Conservation (phyloP, 2,329 filamentous ascomycete species). For the Ceratocystis cubensis region DNA sequence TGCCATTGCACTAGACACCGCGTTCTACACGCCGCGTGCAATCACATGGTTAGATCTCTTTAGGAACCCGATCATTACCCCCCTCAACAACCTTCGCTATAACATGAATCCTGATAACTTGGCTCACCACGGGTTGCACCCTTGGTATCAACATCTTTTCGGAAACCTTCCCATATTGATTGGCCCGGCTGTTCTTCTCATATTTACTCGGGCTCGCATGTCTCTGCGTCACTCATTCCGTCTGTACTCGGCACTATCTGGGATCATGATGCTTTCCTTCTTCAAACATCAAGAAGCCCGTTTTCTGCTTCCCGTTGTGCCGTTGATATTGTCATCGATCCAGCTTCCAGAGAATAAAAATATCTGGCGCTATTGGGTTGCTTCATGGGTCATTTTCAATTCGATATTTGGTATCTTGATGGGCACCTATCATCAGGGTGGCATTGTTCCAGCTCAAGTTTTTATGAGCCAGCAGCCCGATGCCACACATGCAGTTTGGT, state of each 20-base stretch:
- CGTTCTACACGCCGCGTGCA: conserved; percentile 58
- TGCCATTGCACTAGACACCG: conserved; percentile 72
- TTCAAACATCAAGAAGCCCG: conserved; percentile 73
- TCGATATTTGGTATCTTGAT: conserved; percentile 54
- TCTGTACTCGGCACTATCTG: conserved; percentile 62
- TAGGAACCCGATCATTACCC: conserved; percentile 56
- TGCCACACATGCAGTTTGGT: conserved; percentile 62
- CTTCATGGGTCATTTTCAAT: conserved; percentile 58
- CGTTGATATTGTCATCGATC: conserved; percentile 63
- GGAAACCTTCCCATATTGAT: conserved; percentile 60
- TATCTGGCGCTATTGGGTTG: conserved; percentile 43
- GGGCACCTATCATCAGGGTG: conserved; percentile 73
- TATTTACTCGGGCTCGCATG: conserved; percentile 45
- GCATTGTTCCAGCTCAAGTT: conserved; percentile 61
- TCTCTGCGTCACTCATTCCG: conserved; percentile 48
- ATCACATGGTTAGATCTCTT: conserved; percentile 54
- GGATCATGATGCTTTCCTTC: conserved; percentile 55
- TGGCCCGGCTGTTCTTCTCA: conserved; percentile 52
- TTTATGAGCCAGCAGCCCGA: conserved; percentile 59
- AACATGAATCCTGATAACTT: conserved; percentile 60
- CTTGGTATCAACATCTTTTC: conserved; percentile 63
- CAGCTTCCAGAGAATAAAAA: conserved; percentile 46
- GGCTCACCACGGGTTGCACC: conserved; percentile 62
- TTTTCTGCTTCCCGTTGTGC: conserved; percentile 63
- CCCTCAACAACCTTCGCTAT: conserved; percentile 65